Evolutionary conservation across 2,329 filamentous ascomycete species (phyloP).

Genomic region (Akanthomyces uredinophilus): DNA sequence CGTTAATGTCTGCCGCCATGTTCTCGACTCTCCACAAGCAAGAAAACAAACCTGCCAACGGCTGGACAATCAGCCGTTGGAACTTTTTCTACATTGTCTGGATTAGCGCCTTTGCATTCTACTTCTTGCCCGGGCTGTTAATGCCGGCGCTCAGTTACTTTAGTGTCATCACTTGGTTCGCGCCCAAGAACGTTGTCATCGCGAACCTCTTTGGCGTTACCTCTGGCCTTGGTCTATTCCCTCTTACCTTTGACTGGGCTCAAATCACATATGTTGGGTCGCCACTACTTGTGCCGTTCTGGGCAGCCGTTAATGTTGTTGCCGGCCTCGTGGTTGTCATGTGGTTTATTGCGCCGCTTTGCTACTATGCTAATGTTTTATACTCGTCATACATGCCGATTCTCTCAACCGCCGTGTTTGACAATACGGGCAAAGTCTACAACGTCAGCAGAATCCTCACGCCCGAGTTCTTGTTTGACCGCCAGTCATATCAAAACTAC

Average conservation of each 20-base stretch:
- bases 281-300: slow-evolving; percentile 76
- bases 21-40: slow-evolving; percentile 81
- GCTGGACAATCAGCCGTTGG: slow-evolving; percentile 78
- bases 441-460: slow-evolving; percentile 78
- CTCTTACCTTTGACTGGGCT: slow-evolving; percentile 86
- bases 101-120: slow-evolving; percentile 68
- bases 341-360: slow-evolving; percentile 75
- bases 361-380: slow-evolving; percentile 75
- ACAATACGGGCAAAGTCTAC: slow-evolving; percentile 76
- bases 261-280: slow-evolving; percentile 87
- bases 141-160: slow-evolving; percentile 85
- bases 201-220: slow-evolving; percentile 81
- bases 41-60: slow-evolving; percentile 74
- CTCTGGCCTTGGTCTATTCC: slow-evolving; percentile 80
- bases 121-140: slow-evolving; percentile 77
- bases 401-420: slow-evolving; percentile 76
- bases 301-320: slow-evolving; percentile 80
- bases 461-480: slow-evolving; percentile 70
- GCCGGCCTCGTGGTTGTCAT: slow-evolving; percentile 75
- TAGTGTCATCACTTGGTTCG: slow-evolving; percentile 84
- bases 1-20: slow-evolving; percentile 83
- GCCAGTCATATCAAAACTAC: slow-evolving; percentile 71
- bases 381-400: slow-evolving; percentile 85
- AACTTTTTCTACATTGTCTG: slow-evolving; percentile 78
- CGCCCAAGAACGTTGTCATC: slow-evolving; percentile 77